Conservation (phyloP, 2,329 filamentous ascomycete species). For the Phyllosticta citriasiana region DNA sequence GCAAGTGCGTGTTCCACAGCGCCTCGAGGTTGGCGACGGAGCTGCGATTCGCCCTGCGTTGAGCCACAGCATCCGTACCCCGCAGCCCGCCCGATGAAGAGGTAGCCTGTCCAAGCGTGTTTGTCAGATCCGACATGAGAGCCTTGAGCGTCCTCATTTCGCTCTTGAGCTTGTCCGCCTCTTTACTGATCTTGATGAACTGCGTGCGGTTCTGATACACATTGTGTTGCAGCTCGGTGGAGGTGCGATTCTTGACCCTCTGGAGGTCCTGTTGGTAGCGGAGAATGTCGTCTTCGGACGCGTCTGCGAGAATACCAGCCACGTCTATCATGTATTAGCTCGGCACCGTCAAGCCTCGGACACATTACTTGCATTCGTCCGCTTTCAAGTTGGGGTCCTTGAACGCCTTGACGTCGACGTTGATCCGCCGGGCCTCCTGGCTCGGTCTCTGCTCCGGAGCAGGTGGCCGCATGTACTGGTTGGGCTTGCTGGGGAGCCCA, state of each 20-base stretch:
- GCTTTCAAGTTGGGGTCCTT: constrained; percentile 68
- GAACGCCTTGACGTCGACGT: constrained; percentile 67
- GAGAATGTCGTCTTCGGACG: constrained; percentile 76
- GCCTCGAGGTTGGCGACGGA: constrained; percentile 69
- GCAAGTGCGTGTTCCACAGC: constrained; percentile 57
- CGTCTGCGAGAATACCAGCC: constrained; percentile 64
- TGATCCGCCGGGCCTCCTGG: constrained; percentile 46
- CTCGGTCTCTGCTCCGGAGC: constrained; percentile 37
- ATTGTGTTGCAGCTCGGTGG: constrained; percentile 81
- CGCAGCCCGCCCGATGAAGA: constrained; percentile 24
- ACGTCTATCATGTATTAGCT: constrained; percentile 40
- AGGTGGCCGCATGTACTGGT: constrained; percentile 46
- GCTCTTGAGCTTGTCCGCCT: constrained; percentile 92
- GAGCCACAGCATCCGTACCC: constrained; percentile 28
- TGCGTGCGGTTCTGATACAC: constrained; percentile 95
- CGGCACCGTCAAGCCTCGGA: constrained; percentile 15
- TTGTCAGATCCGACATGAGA: constrained; percentile 80
- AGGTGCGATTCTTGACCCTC: constrained; percentile 67
- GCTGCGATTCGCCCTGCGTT: constrained; percentile 67
- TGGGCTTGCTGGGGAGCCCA: constrained; percentile 48
- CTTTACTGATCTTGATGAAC: constrained; percentile 98
- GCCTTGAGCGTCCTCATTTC: constrained; percentile 89
- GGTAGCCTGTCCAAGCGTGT: constrained; percentile 37
- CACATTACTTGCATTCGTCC: constrained; percentile 56
- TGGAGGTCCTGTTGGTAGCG: constrained; percentile 69